These are phyloP conservation scores for Amanita fuliginea DNA, from an alignment of 768 basidiomycete genomes.

Conservation along the genomic window DNA sequence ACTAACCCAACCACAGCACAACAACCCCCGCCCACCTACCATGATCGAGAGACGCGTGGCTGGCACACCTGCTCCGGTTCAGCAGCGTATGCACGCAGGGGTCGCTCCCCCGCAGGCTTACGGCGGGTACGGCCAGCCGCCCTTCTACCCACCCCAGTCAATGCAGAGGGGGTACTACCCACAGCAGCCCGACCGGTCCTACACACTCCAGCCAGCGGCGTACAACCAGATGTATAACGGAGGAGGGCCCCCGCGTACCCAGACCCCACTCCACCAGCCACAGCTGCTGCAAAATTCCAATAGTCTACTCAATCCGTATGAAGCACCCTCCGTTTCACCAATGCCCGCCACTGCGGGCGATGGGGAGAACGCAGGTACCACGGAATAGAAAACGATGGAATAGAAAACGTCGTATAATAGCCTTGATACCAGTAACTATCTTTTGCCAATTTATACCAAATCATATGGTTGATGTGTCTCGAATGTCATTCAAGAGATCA, in stretches of 20 bases:
- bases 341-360: background rate
- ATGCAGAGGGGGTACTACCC: slow-evolving; percentile 5
- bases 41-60: slow-evolving; percentile 46
- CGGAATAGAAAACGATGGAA: too few relatives aligned
- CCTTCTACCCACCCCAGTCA: slow-evolving; percentile 1
- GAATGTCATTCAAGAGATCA: too few relatives aligned
- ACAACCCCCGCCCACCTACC: slow-evolving; percentile 48
- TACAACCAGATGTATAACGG: slow-evolving; percentile 2
- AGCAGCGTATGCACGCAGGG: slow-evolving; percentile 9
- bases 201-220: background rate
- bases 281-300: background rate
- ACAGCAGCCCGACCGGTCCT: background rate
- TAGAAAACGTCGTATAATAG: too few relatives aligned
- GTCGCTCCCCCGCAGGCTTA: background rate
- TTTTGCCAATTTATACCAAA: too few relatives aligned
- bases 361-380: too few relatives aligned
- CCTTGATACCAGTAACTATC: too few relatives aligned
- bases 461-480: too few relatives aligned
- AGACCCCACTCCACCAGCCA: background rate
- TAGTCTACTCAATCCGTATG: background rate
- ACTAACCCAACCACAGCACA: slow-evolving; percentile 20
- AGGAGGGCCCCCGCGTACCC: background rate
- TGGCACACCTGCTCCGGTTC: slow-evolving; percentile 5
- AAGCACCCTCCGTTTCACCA: background rate
- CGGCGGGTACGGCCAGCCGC: background rate